Evolutionary conservation across 768 basidiomycete species (phyloP).

Genomic region (Cystofilobasidium macerans): DNA sequence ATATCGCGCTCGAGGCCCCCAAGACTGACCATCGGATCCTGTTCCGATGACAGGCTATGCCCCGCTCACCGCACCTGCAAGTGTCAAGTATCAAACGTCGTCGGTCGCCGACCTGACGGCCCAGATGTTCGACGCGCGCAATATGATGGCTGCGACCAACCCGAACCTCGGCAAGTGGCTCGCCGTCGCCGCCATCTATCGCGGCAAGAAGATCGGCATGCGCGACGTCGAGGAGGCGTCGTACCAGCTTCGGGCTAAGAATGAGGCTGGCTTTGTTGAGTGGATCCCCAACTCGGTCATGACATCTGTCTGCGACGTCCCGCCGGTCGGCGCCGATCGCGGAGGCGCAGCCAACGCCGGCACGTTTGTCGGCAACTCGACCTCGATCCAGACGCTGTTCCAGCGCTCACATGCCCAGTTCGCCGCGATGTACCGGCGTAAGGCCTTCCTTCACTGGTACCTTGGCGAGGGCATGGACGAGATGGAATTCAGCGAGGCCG

Average conservation of each 20-base stretch:
- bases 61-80: not conserved
- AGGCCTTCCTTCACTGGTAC: slow-evolving; percentile 92
- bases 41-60: not conserved
- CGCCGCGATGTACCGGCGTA: slow-evolving; percentile 73
- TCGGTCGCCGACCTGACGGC: slow-evolving; percentile 93
- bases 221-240: slow-evolving; percentile 70
- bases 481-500: slow-evolving; percentile 21
- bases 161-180: slow-evolving; percentile 57
- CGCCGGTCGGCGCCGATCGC: slow-evolving; percentile 83
- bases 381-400: slow-evolving; percentile 95
- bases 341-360: slow-evolving; percentile 70
- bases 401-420: slow-evolving; percentile 97
- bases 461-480: slow-evolving; percentile 96
- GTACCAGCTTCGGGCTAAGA: slow-evolving; percentile 55
- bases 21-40: no score
- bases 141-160: slow-evolving; percentile 57
- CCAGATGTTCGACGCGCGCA: slow-evolving; percentile 99
- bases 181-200: slow-evolving; percentile 89
- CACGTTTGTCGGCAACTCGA: slow-evolving; percentile 95
- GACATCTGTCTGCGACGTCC: slow-evolving; percentile 43
- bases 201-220: slow-evolving; percentile 67
- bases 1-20: no score
- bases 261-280: slow-evolving; percentile 16
- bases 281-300: slow-evolving; percentile 42
- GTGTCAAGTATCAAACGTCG: slow-evolving; percentile 84